Conservation (phyloP, 805 yeast genomes). For the Pichia rugopelliculosa region DNA sequence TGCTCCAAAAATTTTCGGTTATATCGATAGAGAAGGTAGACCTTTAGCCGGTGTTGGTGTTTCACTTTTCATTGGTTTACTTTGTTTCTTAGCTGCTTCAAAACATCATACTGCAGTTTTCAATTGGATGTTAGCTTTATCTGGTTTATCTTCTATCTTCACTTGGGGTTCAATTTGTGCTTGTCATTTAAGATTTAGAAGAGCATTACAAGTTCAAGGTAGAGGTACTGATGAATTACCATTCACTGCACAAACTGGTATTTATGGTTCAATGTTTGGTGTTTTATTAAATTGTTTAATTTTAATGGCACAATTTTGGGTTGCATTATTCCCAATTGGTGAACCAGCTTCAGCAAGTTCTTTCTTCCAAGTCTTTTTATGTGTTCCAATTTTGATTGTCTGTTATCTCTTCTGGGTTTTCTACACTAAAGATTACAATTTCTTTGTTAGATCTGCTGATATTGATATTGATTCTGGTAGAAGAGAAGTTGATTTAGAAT, state of each 20-base stretch:
- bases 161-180: conserved; percentile 71
- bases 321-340: conserved; percentile 65
- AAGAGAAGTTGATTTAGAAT: conserved; percentile 48
- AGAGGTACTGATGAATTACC: conserved; percentile 58
- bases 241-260: conserved; percentile 58
- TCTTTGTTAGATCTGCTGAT: conserved; percentile 38
- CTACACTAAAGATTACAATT: conserved; percentile 38
- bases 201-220: conserved; percentile 56
- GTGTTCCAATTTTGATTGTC: conserved; percentile 51
- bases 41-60: conserved; percentile 62
- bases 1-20: conserved; percentile 54
- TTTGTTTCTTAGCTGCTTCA: conserved; percentile 57
- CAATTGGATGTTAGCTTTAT: conserved; percentile 66
- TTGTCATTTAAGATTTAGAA: conserved; percentile 62
- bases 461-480: conserved; percentile 59
- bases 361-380: conserved; percentile 59
- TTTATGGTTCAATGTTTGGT: conserved; percentile 59
- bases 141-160: conserved; percentile 65
- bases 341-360: conserved; percentile 38
- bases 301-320: conserved; percentile 71
- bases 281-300: conserved; percentile 47
- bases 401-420: conserved; percentile 31
- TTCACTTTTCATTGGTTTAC: conserved; percentile 45
- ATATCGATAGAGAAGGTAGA: conserved; percentile 68
- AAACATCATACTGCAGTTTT: conserved; percentile 47